Conservation (phyloP, 2,329 filamentous ascomycete genomes). For the Ramularia endophylla region DNA sequence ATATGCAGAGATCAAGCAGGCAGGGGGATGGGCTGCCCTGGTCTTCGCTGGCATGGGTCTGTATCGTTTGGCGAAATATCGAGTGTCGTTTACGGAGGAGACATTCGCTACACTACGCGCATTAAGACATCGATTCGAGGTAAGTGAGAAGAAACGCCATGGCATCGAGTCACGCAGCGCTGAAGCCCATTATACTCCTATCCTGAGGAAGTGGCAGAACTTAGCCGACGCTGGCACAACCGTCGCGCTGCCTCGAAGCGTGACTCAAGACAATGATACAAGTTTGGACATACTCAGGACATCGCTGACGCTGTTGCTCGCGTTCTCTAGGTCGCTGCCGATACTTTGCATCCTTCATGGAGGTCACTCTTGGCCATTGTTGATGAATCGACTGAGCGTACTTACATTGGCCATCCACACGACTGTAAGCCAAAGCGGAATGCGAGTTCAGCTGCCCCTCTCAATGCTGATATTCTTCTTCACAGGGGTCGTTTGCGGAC, state of each 20-base stretch:
- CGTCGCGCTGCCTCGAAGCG: too few species aligned
- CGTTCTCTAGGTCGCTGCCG: constrained; percentile 21
- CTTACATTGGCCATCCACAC: constrained; percentile 46
- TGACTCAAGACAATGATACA: too few species aligned
- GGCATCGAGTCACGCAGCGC: too few species aligned
- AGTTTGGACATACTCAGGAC: too few species aligned
- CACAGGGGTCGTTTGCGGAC: constrained; percentile 37
- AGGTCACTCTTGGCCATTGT: constrained; percentile 45
- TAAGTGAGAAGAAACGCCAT: too few species aligned
- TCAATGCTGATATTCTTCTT: too few species aligned
- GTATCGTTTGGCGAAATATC: constrained; percentile 57
- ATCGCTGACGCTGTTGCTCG: too few species aligned
- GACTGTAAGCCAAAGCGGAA: constrained; percentile 40
- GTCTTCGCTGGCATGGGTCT: constrained; percentile 54
- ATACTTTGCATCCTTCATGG: constrained; percentile 38
- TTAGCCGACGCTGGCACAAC: too few species aligned
- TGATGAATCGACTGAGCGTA: constrained; percentile 36
- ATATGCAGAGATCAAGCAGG: constrained; percentile 54
- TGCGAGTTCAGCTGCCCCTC: too few species aligned
- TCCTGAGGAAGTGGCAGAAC: too few species aligned
- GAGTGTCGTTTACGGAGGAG: constrained; percentile 47
- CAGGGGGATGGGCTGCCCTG: constrained; percentile 51
- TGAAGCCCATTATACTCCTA: too few species aligned
- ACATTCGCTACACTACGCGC: constrained; percentile 44
- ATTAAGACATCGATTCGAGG: constrained; percentile 41